Evolutionary conservation across 306 rosid species (phyloP).

Genomic region (Cicer cuneatum): DNA sequence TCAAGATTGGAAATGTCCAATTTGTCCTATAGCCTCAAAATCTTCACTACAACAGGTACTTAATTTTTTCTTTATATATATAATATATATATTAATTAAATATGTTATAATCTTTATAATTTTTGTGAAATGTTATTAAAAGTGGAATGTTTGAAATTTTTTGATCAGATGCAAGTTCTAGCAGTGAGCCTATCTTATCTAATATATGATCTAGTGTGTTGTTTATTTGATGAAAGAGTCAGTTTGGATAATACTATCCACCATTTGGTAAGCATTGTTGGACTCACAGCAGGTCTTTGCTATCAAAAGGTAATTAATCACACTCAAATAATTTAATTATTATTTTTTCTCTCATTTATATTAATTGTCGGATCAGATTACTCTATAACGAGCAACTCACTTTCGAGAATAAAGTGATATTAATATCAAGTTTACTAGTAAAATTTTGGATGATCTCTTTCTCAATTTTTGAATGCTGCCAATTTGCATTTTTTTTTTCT

Average conservation of each 20-base stretch:
- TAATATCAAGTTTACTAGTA: not conserved
- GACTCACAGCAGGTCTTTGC: slow-evolving; percentile 68
- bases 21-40: slow-evolving; percentile 63
- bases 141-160: slow-evolving; percentile 32
- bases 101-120: too few species aligned
- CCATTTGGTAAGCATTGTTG: slow-evolving; percentile 81
- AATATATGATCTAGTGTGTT: slow-evolving; percentile 74
- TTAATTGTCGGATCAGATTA: not conserved
- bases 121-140: not conserved
- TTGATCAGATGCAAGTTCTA: slow-evolving; percentile 65
- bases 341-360: not conserved
- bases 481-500: not conserved
- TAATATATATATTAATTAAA: too few species aligned
- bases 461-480: not conserved
- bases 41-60: slow-evolving; percentile 69
- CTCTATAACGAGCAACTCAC: too few species aligned
- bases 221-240: slow-evolving; percentile 66
- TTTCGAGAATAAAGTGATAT: too few species aligned
- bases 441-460: slow-evolving; percentile 6
- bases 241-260: slow-evolving; percentile 69
- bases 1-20: slow-evolving; percentile 75
- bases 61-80: too few species aligned
- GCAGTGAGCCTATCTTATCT: slow-evolving; percentile 75
- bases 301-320: slow-evolving; percentile 66
- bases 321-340: slow-evolving; percentile 5